Percentiles rank a stretch among this genome's conserved stretches.
Evolutionary conservation across 176 grass and related monocot genomes (phyloP).

Genomic region (Rhynchospora pubera): DNA sequence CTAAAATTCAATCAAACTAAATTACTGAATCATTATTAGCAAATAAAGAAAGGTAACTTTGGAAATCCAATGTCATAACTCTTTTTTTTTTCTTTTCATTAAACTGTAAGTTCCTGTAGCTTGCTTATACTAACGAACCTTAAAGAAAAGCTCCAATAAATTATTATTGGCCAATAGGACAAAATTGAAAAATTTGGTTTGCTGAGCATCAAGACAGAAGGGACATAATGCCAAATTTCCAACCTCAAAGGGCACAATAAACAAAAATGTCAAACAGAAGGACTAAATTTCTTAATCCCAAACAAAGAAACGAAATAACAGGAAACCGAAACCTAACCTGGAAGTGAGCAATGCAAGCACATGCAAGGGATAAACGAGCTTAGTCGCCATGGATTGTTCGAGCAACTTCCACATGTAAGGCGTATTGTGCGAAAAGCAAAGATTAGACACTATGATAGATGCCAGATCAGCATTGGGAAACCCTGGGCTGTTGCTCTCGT

Average conservation of each 20-base stretch:
- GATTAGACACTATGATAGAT: slow-evolving; percentile 74
- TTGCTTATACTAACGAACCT: too few relatives aligned
- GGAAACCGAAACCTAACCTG: slow-evolving; percentile 28
- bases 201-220: too few relatives aligned
- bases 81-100: too few relatives aligned
- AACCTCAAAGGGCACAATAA: neutral
- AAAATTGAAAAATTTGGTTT: too few relatives aligned
- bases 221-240: neutral
- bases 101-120: too few relatives aligned
- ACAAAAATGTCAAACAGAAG: neutral
- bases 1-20: neutral
- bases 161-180: too few relatives aligned
- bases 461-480: slow-evolving; percentile 28
- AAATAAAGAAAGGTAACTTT: neutral
- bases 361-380: slow-evolving; percentile 59
- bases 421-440: slow-evolving; percentile 77
- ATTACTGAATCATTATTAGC: neutral
- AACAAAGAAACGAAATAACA: neutral
- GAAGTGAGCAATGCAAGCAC: slow-evolving; percentile 73
- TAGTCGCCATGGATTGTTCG: slow-evolving; percentile 53
- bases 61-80: too few relatives aligned
- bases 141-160: too few relatives aligned
- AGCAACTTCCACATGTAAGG: slow-evolving; percentile 85
- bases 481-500: slow-evolving; percentile 3
- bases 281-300: neutral